A percentile compares a stretch with the other conserved stretches of the same genome.
These are phyloP conservation scores for Xylariaceae sp. DNA, from an alignment of 2,329 filamentous ascomycete genomes.

Conservation along the genomic window DNA sequence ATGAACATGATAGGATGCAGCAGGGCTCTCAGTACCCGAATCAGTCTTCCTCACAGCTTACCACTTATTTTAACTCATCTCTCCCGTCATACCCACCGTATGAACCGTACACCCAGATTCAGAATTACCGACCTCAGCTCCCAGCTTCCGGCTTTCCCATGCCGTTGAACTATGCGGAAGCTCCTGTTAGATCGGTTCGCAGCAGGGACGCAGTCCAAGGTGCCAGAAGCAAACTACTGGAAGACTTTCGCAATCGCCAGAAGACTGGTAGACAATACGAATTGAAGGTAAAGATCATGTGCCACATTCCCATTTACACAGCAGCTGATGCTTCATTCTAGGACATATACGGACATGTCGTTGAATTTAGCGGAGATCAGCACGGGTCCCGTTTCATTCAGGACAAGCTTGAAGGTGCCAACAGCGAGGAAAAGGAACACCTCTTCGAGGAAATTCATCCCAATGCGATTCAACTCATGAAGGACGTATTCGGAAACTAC, in stretches of 20 bases:
- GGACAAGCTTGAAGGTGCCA: conserved; percentile 82
- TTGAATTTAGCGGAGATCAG: conserved; percentile 94
- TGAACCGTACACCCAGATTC: conserved; percentile 35
- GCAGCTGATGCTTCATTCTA: conserved; percentile 28
- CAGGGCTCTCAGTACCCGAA: conserved; percentile 30
- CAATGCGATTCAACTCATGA: conserved; percentile 85
- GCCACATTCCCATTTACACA: neutral
- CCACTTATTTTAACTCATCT: conserved; percentile 33
- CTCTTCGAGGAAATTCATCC: conserved; percentile 82
- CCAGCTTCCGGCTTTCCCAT: conserved; percentile 34
- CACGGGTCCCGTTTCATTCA: conserved; percentile 95
- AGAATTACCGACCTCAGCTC: conserved; percentile 33
- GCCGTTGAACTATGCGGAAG: conserved; percentile 26
- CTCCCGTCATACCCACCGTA: conserved; percentile 37
- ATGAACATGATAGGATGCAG: conserved; percentile 38
- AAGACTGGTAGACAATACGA: conserved; percentile 73
- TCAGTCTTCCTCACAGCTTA: conserved; percentile 23
- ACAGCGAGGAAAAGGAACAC: conserved; percentile 90
- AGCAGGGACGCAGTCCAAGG: conserved; percentile 56
- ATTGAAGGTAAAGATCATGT: conserved; percentile 53
- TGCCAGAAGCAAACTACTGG: conserved; percentile 65
- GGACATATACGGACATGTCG: conserved; percentile 81
- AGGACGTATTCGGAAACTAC: conserved; percentile 95
- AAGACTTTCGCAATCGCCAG: conserved; percentile 71
- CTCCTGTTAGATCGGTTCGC: conserved; percentile 38